Evolutionary conservation across 495 filamentous ascomycete species (phyloP).

Genomic region (Penicillium canariense): DNA sequence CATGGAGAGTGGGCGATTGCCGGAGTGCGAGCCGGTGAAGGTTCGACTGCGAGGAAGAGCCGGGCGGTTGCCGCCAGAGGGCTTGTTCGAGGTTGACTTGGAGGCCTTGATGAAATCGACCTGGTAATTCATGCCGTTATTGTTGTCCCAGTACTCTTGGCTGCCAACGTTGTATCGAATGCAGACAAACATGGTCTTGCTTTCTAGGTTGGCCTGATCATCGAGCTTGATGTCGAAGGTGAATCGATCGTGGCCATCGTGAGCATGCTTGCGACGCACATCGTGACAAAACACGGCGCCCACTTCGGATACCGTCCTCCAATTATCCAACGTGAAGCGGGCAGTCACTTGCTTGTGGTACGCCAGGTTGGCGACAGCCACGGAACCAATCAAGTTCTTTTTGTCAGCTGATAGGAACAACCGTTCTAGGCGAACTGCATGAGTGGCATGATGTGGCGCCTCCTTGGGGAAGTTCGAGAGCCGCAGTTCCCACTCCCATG

Average conservation of each 20-base stretch:
- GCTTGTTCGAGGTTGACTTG: slow-evolving; percentile 53
- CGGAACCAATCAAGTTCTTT: slow-evolving; percentile 74
- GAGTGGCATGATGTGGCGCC: slow-evolving; percentile 56
- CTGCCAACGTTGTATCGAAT: slow-evolving; percentile 84
- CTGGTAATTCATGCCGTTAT: slow-evolving; percentile 79
- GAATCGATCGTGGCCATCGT: slow-evolving; percentile 80
- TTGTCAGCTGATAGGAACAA: slow-evolving; percentile 86
- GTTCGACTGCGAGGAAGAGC: slow-evolving; percentile 74
- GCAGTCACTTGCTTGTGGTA: slow-evolving; percentile 87
- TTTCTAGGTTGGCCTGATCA: slow-evolving; percentile 84
- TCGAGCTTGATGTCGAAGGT: slow-evolving; percentile 90
- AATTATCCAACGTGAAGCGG: slow-evolving; percentile 94
- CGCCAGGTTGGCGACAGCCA: slow-evolving; percentile 82
- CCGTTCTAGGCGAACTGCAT: slow-evolving; percentile 73
- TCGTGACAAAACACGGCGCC: slow-evolving; percentile 82
- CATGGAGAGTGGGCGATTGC: slow-evolving; percentile 58
- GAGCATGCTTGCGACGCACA: slow-evolving; percentile 61
- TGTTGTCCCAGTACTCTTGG: slow-evolving; percentile 95
- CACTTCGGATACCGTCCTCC: slow-evolving; percentile 97
- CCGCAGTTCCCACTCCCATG: slow-evolving; percentile 83
- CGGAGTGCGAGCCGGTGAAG: slow-evolving; percentile 39
- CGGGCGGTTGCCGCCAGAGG: slow-evolving; percentile 54
- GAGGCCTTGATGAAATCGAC: slow-evolving; percentile 81
- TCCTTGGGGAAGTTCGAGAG: slow-evolving; percentile 80
- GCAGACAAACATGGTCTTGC: slow-evolving; percentile 88